Evolutionary conservation across 2,329 filamentous ascomycete genomes (phyloP).

Genomic region (Bipolaris cookei): DNA sequence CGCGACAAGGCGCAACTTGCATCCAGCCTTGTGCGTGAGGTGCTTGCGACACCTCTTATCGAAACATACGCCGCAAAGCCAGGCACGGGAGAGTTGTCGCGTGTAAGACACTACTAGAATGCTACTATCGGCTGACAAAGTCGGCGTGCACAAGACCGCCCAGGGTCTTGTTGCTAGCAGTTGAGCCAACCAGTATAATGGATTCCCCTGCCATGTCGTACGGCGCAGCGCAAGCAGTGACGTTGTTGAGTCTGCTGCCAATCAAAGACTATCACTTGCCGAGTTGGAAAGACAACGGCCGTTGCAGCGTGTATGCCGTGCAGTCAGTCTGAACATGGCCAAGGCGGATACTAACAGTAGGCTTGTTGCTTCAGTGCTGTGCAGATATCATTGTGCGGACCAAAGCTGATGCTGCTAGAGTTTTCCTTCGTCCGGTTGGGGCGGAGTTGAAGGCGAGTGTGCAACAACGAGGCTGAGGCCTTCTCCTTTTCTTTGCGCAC

Average conservation of each 20-base stretch:
- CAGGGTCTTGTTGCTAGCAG: slow-evolving; percentile 17
- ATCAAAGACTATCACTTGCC: slow-evolving; percentile 11
- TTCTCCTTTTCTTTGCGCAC: slow-evolving; percentile 23
- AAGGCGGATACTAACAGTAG: slow-evolving; percentile 20
- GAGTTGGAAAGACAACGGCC: slow-evolving; percentile 14
- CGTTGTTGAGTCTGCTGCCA: slow-evolving; percentile 7
- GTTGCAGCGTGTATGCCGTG: slow-evolving; percentile 9
- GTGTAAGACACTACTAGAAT: background rate
- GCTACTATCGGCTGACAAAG: slow-evolving; percentile 4
- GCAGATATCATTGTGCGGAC: slow-evolving; percentile 7
- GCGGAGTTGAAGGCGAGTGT: slow-evolving; percentile 30
- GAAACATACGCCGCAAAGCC: background rate
- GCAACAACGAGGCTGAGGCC: slow-evolving; percentile 20
- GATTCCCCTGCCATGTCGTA: background rate
- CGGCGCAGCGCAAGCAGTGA: slow-evolving; percentile 1
- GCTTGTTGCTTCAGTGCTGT: slow-evolving; percentile 1
- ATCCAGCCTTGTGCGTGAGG: slow-evolving; percentile 14
- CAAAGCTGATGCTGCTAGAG: slow-evolving; percentile 17
- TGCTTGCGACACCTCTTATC: background rate
- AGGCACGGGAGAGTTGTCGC: background rate
- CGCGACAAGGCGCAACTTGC: slow-evolving; percentile 17
- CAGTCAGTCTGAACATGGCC: slow-evolving; percentile 13
- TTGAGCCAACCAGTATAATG: background rate
- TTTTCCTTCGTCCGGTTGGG: slow-evolving; percentile 22
- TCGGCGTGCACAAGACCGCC: slow-evolving; percentile 5